Evolutionary conservation across 371 early-diverging fungal genomes (phyloP).

Genomic region (Rhizopus delemar): DNA sequence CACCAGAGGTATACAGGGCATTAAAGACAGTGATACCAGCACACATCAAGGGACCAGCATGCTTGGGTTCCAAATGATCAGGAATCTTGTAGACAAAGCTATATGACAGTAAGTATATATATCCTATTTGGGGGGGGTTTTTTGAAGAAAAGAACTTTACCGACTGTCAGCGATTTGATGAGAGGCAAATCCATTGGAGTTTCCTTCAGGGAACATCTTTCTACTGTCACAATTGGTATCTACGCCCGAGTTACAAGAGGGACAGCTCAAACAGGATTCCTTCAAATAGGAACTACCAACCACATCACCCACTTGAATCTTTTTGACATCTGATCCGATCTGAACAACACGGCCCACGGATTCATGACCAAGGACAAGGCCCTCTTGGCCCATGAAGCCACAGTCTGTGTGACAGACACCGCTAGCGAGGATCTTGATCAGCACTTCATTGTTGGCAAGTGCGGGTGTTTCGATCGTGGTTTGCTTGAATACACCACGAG

Average conservation of each 20-base stretch:
- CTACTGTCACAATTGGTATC: constrained; percentile 49
- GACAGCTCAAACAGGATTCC: constrained; percentile 46
- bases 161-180: constrained; percentile 49
- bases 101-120: neutral
- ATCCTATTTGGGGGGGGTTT: neutral
- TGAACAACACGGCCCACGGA: constrained; percentile 48
- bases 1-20: constrained; percentile 49
- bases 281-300: constrained; percentile 55
- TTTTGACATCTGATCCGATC: constrained; percentile 42
- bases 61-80: constrained; percentile 44
- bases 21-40: constrained; percentile 67
- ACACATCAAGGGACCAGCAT: constrained; percentile 65
- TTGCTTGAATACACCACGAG: constrained; percentile 22
- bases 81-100: constrained; percentile 60
- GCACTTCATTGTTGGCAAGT: constrained; percentile 25
- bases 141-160: too few relatives aligned
- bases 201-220: constrained; percentile 51
- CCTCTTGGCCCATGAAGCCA: constrained; percentile 29
- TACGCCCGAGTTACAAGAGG: constrained; percentile 43
- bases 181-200: constrained; percentile 48
- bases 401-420: constrained; percentile 60
- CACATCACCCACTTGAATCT: constrained; percentile 49
- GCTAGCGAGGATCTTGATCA: constrained; percentile 52
- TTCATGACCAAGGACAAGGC: constrained; percentile 52
- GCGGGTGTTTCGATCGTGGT: constrained; percentile 17